Evolutionary conservation across 1,284 basidiomycete species (phyloP).

Genomic region (Puccinia brachypodii): DNA sequence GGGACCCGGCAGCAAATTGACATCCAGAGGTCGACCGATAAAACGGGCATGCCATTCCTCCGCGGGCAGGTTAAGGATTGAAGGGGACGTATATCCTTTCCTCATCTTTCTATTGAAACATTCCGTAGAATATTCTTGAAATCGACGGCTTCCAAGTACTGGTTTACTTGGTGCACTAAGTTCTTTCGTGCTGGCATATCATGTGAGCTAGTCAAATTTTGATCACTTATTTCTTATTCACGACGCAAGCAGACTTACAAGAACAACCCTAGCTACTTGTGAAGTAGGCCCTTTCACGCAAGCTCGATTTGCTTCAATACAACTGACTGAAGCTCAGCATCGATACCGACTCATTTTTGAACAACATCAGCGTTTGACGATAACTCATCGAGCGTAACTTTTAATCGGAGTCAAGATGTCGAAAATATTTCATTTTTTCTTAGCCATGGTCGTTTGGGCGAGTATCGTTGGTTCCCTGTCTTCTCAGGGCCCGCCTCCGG

Average conservation of each 20-base stretch:
- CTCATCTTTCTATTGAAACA: neutral
- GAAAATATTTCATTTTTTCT: neutral
- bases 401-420: neutral
- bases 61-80: neutral
- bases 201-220: neutral
- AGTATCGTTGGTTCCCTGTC: conserved; percentile 3
- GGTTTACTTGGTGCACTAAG: conserved; percentile 8
- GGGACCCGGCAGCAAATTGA: neutral
- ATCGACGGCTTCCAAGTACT: conserved; percentile 1
- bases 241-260: neutral
- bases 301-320: neutral
- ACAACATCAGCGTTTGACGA: neutral
- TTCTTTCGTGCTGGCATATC: neutral
- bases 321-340: neutral
- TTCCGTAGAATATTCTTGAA: neutral
- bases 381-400: neutral
- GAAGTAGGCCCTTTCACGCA: neutral
- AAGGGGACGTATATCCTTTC: neutral
- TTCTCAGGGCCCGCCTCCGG: conserved; percentile 7
- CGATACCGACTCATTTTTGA: no score
- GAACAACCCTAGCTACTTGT: no score
- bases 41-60: neutral
- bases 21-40: neutral
- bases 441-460: conserved; percentile 2
- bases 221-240: neutral